Evolutionary conservation across 352 stramenopile species (phyloP).

Genomic region (Phytopythium cucurbitacearum): DNA sequence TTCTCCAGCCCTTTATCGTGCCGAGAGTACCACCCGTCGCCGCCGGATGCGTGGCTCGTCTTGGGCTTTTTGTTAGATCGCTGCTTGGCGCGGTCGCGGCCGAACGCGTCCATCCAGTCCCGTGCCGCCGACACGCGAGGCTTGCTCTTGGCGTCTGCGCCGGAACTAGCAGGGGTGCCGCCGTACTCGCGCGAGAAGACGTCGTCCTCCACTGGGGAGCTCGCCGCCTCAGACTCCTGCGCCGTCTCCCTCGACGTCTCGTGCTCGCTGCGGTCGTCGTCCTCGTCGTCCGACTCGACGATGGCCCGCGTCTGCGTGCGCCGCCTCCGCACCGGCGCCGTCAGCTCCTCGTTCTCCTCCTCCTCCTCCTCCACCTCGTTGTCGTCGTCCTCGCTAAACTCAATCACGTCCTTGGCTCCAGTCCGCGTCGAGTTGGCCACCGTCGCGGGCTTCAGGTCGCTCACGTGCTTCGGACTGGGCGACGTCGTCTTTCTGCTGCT

Average conservation of each 20-base stretch:
- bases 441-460: conserved; percentile 1
- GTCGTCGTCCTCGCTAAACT: conserved; percentile 27
- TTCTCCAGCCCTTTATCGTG: conserved; percentile 8
- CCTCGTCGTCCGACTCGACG: conserved; percentile 60
- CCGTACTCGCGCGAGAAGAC: conserved; percentile 25
- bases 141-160: too few species aligned
- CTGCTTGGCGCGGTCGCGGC: conserved; percentile 7
- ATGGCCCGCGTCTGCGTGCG: conserved; percentile 53
- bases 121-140: conserved; percentile 18
- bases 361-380: conserved; percentile 10
- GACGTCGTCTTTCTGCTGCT: conserved; percentile 4
- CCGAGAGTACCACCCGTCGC: conserved; percentile 13
- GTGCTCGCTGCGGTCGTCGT: conserved; percentile 19
- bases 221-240: conserved; percentile 1
- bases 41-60: neutral
- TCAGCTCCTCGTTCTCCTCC: conserved; percentile 44
- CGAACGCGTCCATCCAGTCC: conserved; percentile 65
- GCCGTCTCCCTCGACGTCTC: conserved; percentile 10
- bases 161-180: conserved; percentile 13
- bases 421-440: neutral
- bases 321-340: conserved; percentile 25
- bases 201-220: conserved; percentile 21
- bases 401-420: conserved; percentile 20
- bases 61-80: conserved; percentile 20
- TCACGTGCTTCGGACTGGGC: conserved; percentile 6